A percentile compares a stretch with the other conserved stretches of the same genome.
Conservation (phyloP, 352 stramenopile species). For the Pythium pyrilobum region DNA sequence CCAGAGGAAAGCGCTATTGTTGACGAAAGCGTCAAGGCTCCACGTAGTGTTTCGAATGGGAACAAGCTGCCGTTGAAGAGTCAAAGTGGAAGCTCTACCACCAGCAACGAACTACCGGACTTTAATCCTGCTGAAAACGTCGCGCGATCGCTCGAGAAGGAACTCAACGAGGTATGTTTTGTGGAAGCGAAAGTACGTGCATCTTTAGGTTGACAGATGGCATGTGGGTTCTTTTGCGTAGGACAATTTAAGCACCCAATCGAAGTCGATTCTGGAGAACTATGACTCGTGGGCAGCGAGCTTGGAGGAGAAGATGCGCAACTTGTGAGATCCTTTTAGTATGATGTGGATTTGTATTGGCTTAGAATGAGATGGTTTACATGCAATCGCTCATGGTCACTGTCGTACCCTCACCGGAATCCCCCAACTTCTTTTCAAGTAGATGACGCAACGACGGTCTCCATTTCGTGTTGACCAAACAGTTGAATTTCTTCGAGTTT, state of each 20-base stretch:
- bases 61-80: not conserved
- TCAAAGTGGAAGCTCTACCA: not conserved
- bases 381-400: constrained; percentile 5
- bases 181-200: too few relatives aligned
- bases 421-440: not conserved
- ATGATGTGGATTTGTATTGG: constrained; percentile 1
- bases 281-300: constrained; percentile 48
- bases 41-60: not conserved
- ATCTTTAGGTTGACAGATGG: too few relatives aligned
- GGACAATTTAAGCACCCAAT: constrained; percentile 7
- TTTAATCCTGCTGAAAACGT: constrained; percentile 24
- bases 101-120: not conserved
- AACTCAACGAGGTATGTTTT: constrained; percentile 18
- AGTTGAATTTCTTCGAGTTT: constrained; percentile 35
- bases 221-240: too few relatives aligned
- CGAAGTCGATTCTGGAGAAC: constrained; percentile 39
- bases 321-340: constrained; percentile 20
- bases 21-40: not conserved
- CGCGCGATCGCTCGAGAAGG: constrained; percentile 5
- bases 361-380: constrained; percentile 2
- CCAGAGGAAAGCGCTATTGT: constrained; percentile 3
- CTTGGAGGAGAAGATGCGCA: constrained; percentile 49
- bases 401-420: too few relatives aligned
- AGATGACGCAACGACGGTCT: constrained; percentile 17
- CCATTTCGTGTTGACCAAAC: constrained; percentile 31